These are phyloP conservation scores for Actinidia chinensis DNA, from an alignment of 179 eudicot genomes.

Conservation along the genomic window DNA sequence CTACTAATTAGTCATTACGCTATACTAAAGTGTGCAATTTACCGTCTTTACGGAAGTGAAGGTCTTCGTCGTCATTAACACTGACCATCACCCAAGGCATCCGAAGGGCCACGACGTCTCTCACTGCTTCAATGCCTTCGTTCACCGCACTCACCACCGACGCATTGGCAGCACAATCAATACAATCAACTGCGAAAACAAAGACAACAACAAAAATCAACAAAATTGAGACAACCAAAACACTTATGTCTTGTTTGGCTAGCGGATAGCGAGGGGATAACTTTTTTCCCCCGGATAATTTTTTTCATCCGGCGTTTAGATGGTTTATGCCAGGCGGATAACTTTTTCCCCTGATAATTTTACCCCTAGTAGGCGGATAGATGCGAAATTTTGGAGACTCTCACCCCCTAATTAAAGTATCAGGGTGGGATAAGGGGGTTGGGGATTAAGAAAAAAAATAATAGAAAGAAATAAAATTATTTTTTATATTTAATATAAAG, in stretches of 20 bases:
- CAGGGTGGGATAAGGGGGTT: too few species aligned
- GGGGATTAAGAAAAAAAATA: too few species aligned
- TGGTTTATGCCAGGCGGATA: too few species aligned
- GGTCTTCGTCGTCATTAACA: slow-evolving; percentile 89
- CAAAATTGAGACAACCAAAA: slow-evolving; percentile 1
- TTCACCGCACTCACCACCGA: slow-evolving; percentile 78
- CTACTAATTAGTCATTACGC: neutral
- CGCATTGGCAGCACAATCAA: slow-evolving; percentile 94
- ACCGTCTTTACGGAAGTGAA: slow-evolving; percentile 98
- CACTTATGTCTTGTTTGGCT: neutral
- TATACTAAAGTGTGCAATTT: neutral
- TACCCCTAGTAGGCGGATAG: too few species aligned
- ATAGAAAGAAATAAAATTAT: too few species aligned
- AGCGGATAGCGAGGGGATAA: too few species aligned
- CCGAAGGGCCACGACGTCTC: slow-evolving; percentile 49
- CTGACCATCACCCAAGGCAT: slow-evolving; percentile 98
- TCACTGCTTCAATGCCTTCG: slow-evolving; percentile 82
- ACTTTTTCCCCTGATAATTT: too few species aligned
- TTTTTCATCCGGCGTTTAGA: too few species aligned
- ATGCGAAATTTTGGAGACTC: too few species aligned
- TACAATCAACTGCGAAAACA: slow-evolving; percentile 88
- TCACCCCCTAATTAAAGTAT: too few species aligned
- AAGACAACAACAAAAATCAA: slow-evolving; percentile 7
- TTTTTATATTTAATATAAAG: too few species aligned
- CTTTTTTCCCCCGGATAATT: too few species aligned